These are phyloP conservation scores for Diaporthe vaccinii DNA, from an alignment of 2,329 filamentous ascomycete species.

Conservation along the genomic window DNA sequence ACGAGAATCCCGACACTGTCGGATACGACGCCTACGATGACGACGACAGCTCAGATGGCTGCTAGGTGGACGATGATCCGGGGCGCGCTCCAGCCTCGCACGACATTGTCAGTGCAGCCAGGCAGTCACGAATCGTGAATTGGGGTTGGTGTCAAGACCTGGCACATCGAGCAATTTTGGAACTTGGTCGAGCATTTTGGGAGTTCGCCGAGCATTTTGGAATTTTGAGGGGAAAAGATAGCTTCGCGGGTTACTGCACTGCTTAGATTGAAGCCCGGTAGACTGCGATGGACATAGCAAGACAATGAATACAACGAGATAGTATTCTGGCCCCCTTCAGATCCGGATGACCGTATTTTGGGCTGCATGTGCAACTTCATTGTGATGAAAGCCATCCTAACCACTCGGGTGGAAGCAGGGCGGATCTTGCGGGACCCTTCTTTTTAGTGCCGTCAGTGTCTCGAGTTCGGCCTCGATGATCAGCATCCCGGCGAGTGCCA, in stretches of 20 bases:
- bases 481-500: constrained; percentile 4
- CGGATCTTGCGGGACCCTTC: constrained; percentile 6
- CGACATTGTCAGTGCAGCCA: not conserved
- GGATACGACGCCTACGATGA: constrained; percentile 13
- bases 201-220: not conserved
- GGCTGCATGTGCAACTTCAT: constrained; percentile 13
- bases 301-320: not conserved
- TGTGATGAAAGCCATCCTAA: not conserved
- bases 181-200: not conserved
- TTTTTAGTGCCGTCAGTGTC: constrained; percentile 3
- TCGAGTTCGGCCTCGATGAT: constrained; percentile 4
- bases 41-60: constrained; percentile 36
- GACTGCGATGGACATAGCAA: not conserved
- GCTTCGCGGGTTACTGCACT: constrained; percentile 1
- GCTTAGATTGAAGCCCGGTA: not conserved
- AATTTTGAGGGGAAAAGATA: not conserved
- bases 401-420: constrained; percentile 23
- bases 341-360: too few relatives aligned
- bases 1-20: constrained; percentile 23
- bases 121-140: not conserved
- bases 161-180: not conserved
- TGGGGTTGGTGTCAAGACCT: not conserved
- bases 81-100: not conserved
- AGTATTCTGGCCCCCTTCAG: not conserved
- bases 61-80: not conserved